phyloP scores from a whole-genome alignment of 345 rosid species.

The Syzygium aromaticum region DNA sequence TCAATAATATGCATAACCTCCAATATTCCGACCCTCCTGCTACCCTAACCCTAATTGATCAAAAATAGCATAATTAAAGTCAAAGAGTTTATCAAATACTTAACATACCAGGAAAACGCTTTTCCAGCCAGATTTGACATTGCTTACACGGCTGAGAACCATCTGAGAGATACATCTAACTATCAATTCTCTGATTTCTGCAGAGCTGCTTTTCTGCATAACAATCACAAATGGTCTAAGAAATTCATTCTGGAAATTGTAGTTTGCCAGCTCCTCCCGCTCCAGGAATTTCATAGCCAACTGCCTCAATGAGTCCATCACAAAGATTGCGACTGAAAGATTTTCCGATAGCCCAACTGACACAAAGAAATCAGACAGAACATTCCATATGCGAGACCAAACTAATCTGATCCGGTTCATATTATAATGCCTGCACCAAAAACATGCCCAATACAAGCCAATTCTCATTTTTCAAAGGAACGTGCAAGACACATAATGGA shows the following conservation, averaged over 20 bases:
- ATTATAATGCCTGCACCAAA: slow-evolving; percentile 80
- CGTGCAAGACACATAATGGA: neutral
- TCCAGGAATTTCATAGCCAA: slow-evolving; percentile 95
- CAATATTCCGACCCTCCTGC: neutral
- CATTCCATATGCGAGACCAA: slow-evolving; percentile 96
- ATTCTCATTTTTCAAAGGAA: neutral
- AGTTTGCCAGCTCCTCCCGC: slow-evolving; percentile 95
- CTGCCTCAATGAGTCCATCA: slow-evolving; percentile 95
- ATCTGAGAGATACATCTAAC: slow-evolving; percentile 94
- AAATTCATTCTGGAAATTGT: slow-evolving; percentile 95
- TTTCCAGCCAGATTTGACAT: slow-evolving; percentile 99
- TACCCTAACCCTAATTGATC: neutral
- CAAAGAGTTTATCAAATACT: neutral
- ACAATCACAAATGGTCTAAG: slow-evolving; percentile 89
- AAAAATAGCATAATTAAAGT: neutral
- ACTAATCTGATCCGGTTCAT: slow-evolving; percentile 97
- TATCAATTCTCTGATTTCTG: slow-evolving; percentile 85
- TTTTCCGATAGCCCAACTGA: slow-evolving; percentile 94
- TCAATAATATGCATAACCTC: neutral
- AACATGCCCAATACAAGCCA: neutral
- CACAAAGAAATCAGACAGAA: slow-evolving; percentile 90
- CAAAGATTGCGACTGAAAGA: slow-evolving; percentile 93
- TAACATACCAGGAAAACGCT: slow-evolving; percentile 85
- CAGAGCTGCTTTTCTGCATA: slow-evolving; percentile 81
- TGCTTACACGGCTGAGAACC: slow-evolving; percentile 87